phyloP scores from a whole-genome alignment of 2,329 filamentous ascomycete species.

The Pseudogymnoascus sp. region DNA sequence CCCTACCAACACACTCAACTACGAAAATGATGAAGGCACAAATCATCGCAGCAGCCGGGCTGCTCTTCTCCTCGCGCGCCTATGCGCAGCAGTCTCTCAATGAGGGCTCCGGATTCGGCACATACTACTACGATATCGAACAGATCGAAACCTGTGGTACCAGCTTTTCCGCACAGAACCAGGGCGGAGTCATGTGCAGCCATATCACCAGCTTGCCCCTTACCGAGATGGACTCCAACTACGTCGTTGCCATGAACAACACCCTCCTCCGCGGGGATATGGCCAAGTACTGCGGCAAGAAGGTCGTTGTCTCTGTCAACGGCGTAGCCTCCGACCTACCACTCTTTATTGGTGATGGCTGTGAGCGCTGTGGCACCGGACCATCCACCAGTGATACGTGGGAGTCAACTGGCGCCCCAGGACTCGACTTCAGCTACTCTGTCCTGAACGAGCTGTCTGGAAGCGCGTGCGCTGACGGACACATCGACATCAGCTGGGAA shows the following conservation, averaged over 20 bases:
- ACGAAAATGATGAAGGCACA: conserved; percentile 1
- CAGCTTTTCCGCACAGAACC: not conserved
- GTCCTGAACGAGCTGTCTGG: not conserved
- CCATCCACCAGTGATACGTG: not conserved
- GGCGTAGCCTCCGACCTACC: not conserved
- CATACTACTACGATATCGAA: not conserved
- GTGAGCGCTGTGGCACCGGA: not conserved
- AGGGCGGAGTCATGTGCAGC: not conserved
- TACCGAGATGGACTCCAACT: not conserved
- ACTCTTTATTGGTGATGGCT: conserved; percentile 1
- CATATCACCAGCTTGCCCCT: not conserved
- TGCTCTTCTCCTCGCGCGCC: not conserved
- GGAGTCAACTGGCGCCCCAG: not conserved
- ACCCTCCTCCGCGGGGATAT: not conserved
- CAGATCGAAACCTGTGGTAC: not conserved
- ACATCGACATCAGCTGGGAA: not conserved
- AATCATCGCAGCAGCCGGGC: not conserved
- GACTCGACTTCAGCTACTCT: conserved; percentile 3
- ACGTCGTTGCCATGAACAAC: conserved; percentile 4
- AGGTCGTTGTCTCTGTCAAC: not conserved
- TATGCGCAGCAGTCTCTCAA: not conserved
- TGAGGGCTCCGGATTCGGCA: not conserved
- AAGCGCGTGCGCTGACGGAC: not conserved
- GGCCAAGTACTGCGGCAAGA: not conserved
- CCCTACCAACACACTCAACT: not conserved